Conservation (phyloP, 352 stramenopile species). For the Blastocystis sp. region DNA sequence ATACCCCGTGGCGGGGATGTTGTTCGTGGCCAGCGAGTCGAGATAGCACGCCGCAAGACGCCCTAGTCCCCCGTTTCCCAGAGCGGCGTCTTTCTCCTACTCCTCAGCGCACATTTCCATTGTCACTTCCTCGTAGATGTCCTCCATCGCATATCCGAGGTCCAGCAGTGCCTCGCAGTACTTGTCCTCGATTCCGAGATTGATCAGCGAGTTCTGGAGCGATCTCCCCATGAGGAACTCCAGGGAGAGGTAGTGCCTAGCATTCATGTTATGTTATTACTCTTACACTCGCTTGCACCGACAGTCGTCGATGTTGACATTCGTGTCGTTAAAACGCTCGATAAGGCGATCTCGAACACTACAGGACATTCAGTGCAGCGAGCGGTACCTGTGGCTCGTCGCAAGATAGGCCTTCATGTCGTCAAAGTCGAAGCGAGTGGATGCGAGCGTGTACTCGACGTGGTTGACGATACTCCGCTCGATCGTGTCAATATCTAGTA, state of each 20-base stretch:
- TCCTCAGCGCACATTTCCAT: not conserved
- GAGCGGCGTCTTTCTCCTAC: conserved; percentile 75
- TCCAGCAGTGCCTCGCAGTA: conserved; percentile 75
- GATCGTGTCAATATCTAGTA: conserved; percentile 74
- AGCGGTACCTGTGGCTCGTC: conserved; percentile 55
- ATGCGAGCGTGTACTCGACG: conserved; percentile 76
- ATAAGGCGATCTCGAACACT: conserved; percentile 75
- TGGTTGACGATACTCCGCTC: conserved; percentile 75
- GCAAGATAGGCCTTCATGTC: conserved; percentile 75
- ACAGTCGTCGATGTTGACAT: conserved; percentile 70
- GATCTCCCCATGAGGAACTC: conserved; percentile 77
- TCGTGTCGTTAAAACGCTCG: conserved; percentile 76
- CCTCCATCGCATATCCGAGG: conserved; percentile 75
- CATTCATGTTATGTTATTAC: not conserved
- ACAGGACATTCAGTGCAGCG: not conserved
- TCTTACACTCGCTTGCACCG: conserved; percentile 75
- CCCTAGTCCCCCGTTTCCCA: conserved; percentile 76
- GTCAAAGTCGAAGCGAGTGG: conserved; percentile 76
- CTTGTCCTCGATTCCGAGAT: conserved; percentile 76
- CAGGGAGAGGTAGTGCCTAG: conserved; percentile 75
- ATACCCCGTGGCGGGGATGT: conserved; percentile 76
- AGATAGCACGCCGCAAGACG: conserved; percentile 77
- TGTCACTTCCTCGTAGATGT: conserved; percentile 74
- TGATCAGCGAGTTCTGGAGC: conserved; percentile 76
- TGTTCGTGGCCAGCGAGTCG: conserved; percentile 76